A percentile compares a stretch with the other conserved stretches of the same genome.
These are phyloP conservation scores for Posidonia oceanica DNA, from an alignment of 116 monocot genomes.

Conservation along the genomic window DNA sequence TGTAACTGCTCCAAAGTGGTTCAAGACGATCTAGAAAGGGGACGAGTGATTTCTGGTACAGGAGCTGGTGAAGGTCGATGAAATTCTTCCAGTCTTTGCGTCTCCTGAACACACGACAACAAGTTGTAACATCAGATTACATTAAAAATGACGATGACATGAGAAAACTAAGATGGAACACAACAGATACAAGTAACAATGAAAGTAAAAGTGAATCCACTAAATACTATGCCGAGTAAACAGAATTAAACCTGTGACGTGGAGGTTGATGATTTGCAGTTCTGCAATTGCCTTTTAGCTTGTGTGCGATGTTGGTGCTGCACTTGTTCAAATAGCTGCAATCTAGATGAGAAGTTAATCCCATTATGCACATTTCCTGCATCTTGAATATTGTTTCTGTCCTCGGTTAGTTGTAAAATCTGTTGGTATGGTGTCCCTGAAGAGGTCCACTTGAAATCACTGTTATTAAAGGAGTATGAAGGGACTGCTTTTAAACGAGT, in stretches of 20 bases:
- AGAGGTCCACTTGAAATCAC: constrained; percentile 17
- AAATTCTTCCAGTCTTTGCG: constrained; percentile 32
- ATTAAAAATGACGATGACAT: background rate
- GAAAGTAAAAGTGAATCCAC: too few relatives aligned
- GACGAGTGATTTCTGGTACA: constrained; percentile 23
- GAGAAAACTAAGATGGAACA: background rate
- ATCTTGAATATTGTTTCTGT: constrained; percentile 26
- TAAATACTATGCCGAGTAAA: too few relatives aligned
- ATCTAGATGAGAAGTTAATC: constrained; percentile 51
- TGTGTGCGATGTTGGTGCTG: constrained; percentile 37
- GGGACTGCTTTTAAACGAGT: constrained; percentile 80
- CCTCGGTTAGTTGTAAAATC: constrained; percentile 29
- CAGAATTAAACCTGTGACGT: constrained; percentile 31
- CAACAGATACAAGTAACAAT: background rate
- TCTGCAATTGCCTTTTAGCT: constrained; percentile 31
- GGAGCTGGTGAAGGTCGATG: constrained; percentile 16
- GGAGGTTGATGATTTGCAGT: constrained; percentile 19
- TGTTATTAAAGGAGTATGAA: constrained; percentile 17
- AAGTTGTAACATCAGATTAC: background rate
- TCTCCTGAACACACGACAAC: constrained; percentile 25
- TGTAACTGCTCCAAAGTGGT: constrained; percentile 1
- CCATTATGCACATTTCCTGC: constrained; percentile 17
- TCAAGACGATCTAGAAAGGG: constrained; percentile 37
- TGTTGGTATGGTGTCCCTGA: constrained; percentile 33
- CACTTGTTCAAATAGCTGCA: constrained; percentile 51